Percentiles rank a stretch among this genome's conserved stretches.
Conservation (phyloP, 108 stramenopile species). For the Skeletonema tropicum region DNA sequence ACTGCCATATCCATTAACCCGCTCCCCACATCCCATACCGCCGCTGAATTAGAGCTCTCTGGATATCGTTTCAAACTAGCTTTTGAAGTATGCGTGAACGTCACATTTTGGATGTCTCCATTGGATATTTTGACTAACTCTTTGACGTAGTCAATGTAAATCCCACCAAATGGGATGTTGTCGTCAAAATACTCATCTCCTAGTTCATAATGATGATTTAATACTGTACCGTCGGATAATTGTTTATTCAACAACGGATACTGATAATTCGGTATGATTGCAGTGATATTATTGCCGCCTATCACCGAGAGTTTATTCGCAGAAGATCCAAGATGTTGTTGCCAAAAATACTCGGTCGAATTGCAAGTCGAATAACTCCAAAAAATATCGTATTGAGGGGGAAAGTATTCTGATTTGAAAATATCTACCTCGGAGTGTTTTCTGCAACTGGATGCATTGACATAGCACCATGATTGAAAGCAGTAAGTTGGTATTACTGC, state of each 20-base stretch:
- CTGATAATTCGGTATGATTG: not conserved
- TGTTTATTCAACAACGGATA: constrained; percentile 1
- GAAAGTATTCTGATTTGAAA: not conserved
- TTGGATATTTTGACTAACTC: not conserved
- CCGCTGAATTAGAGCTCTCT: not conserved
- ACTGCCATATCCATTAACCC: constrained; percentile 26
- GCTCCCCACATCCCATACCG: constrained; percentile 20
- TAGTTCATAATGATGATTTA: not conserved
- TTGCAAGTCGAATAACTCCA: constrained; percentile 32
- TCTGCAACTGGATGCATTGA: constrained; percentile 15
- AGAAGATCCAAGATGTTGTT: not conserved
- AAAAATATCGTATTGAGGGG: constrained; percentile 3
- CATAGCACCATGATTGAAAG: constrained; percentile 26
- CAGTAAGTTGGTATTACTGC: constrained; percentile 5
- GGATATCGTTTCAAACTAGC: constrained; percentile 1
- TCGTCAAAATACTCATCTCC: constrained; percentile 12
- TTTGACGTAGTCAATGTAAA: constrained; percentile 16
- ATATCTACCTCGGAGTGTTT: constrained; percentile 9
- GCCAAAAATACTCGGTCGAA: constrained; percentile 10
- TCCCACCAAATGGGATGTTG: constrained; percentile 13
- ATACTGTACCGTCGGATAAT: not conserved
- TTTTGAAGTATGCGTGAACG: constrained; percentile 22
- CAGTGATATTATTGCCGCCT: not conserved
- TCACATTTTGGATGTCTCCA: constrained; percentile 22
- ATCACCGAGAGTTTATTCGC: not conserved